phyloP scores from a whole-genome alignment of 176 grass and related monocot species.

The Eragrostis curvula region DNA sequence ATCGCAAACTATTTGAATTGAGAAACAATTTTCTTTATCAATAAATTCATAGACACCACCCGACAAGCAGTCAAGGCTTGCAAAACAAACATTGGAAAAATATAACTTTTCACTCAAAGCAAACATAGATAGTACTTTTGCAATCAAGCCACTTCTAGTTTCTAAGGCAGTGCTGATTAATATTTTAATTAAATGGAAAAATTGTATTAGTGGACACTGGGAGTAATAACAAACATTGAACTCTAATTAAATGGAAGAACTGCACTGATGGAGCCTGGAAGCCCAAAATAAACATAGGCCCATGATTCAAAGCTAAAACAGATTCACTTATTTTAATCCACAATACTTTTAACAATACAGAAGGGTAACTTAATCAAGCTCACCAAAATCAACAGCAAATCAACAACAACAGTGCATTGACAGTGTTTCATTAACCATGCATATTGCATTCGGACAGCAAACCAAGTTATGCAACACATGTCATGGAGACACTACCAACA shows the following conservation, averaged over 20 bases:
- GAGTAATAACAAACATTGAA: background rate
- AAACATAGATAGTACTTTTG: background rate
- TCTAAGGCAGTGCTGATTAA: background rate
- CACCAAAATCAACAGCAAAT: background rate
- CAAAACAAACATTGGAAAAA: background rate
- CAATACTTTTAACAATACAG: background rate
- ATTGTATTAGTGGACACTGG: background rate
- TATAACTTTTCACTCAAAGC: background rate
- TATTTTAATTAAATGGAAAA: slow-evolving; percentile 5
- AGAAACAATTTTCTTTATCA: background rate
- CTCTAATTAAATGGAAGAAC: background rate
- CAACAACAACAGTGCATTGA: background rate
- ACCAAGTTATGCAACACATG: background rate
- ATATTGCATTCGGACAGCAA: background rate
- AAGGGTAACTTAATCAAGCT: background rate
- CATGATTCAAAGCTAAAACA: background rate
- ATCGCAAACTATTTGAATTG: background rate
- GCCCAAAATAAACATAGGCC: background rate
- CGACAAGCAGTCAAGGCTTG: background rate
- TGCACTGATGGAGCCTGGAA: slow-evolving; percentile 12
- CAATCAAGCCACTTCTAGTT: background rate
- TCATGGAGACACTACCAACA: slow-evolving; percentile 3
- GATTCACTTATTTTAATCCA: background rate
- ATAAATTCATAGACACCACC: background rate
- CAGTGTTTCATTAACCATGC: background rate